phyloP scores from a whole-genome alignment of 257 asterid species.

The Leptodermis oblonga region DNA sequence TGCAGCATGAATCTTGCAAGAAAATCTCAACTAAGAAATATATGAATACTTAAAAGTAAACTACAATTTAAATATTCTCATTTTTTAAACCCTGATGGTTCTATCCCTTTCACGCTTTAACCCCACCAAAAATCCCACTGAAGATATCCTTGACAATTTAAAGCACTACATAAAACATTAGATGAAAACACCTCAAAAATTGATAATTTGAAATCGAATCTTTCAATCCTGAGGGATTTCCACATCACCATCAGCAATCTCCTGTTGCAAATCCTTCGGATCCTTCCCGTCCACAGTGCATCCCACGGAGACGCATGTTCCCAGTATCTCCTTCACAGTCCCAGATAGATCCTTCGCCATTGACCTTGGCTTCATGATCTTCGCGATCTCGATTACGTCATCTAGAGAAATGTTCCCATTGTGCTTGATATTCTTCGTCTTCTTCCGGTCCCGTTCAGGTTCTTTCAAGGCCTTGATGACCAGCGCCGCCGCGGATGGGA shows the following conservation, averaged over 20 bases:
- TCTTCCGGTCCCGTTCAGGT: constrained; percentile 69
- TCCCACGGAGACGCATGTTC: constrained; percentile 74
- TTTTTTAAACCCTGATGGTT: constrained; percentile 4
- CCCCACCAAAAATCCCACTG: background rate
- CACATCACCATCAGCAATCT: constrained; percentile 57
- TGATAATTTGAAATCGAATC: constrained; percentile 16
- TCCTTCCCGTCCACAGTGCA: constrained; percentile 77
- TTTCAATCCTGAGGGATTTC: constrained; percentile 45
- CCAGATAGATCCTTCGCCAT: constrained; percentile 72
- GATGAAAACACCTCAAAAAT: constrained; percentile 14
- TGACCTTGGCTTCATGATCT: constrained; percentile 51
- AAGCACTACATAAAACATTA: constrained; percentile 11
- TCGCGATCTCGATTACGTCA: constrained; percentile 60
- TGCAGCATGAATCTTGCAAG: background rate
- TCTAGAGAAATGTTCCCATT: constrained; percentile 57
- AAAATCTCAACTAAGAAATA: constrained; percentile 1
- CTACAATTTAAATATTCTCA: constrained; percentile 9
- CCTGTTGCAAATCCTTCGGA: constrained; percentile 72
- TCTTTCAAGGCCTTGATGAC: constrained; percentile 76
- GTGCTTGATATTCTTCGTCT: constrained; percentile 63
- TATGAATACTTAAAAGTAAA: constrained; percentile 7
- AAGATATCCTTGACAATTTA: constrained; percentile 4
- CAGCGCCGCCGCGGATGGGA: constrained; percentile 66
- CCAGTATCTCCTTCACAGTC: constrained; percentile 71
- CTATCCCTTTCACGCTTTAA: background rate